These are phyloP conservation scores for Erysimum cheiri DNA, from an alignment of 441 rosid species.

Conservation along the genomic window DNA sequence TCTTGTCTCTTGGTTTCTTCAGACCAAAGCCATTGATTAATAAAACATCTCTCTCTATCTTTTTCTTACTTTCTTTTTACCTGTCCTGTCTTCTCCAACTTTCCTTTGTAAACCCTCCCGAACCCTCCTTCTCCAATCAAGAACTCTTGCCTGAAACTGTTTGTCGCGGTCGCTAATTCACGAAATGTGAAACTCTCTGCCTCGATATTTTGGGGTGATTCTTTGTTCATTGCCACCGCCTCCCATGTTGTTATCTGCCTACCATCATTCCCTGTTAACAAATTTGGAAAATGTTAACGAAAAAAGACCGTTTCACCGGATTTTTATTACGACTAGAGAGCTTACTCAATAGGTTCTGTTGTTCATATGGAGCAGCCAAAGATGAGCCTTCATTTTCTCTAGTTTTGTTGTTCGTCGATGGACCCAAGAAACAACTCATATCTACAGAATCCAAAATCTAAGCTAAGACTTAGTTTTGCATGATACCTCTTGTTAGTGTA, in stretches of 20 bases:
- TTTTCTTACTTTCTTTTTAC: constrained; percentile 40
- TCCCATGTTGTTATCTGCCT: neutral
- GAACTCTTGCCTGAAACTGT: constrained; percentile 73
- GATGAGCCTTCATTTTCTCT: constrained; percentile 34
- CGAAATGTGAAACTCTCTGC: constrained; percentile 76
- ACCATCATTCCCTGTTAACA: constrained; percentile 11
- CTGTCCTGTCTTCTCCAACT: constrained; percentile 65
- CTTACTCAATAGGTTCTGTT: constrained; percentile 27
- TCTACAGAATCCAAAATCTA: constrained; percentile 22
- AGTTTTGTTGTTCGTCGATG: constrained; percentile 48
- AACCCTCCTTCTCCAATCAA: constrained; percentile 87
- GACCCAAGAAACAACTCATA: constrained; percentile 77
- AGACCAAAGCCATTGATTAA: constrained; percentile 11
- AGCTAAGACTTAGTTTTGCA: constrained; percentile 14
- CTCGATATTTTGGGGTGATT: constrained; percentile 39
- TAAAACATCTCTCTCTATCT: neutral
- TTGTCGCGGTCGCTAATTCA: constrained; percentile 74
- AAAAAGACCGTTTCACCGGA: neutral
- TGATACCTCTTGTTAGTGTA: neutral
- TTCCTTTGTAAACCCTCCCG: constrained; percentile 84
- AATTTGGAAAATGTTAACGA: neutral
- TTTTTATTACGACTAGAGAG: neutral
- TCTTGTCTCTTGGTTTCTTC: constrained; percentile 9
- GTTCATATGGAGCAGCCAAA: constrained; percentile 23
- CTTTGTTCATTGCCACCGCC: neutral